phyloP scores from a whole-genome alignment of 1,139 yeast genomes.

The Magnusiomyces magnusii region DNA sequence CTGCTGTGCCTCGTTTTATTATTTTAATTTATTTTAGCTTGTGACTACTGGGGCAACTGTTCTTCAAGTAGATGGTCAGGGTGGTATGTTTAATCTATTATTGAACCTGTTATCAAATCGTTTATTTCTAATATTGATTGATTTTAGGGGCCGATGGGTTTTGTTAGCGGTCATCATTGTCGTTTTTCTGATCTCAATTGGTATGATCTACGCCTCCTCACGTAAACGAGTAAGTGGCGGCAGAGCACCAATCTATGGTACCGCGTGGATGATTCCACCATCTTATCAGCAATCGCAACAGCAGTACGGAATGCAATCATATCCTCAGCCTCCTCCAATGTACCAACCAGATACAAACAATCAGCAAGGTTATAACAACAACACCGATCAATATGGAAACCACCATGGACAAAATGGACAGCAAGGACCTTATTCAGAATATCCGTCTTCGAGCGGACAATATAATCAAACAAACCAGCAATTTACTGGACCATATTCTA shows the following conservation, averaged over 20 bases:
- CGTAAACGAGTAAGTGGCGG: conserved; percentile 55
- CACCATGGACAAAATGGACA: too few relatives aligned
- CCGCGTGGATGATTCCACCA: conserved; percentile 91
- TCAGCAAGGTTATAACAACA: neutral
- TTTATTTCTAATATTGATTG: neutral
- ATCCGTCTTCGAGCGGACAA: too few relatives aligned
- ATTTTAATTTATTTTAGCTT: neutral
- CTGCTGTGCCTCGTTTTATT: neutral
- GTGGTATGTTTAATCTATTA: neutral
- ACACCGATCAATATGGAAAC: too few relatives aligned
- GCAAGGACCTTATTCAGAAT: too few relatives aligned
- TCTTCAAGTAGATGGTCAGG: neutral
- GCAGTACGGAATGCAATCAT: conserved; percentile 38
- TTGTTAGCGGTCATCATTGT: conserved; percentile 42
- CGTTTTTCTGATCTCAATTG: conserved; percentile 45
- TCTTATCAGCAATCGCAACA: conserved; percentile 68
- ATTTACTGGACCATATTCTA: too few relatives aligned
- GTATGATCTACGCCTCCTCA: conserved; percentile 41
- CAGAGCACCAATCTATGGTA: conserved; percentile 64
- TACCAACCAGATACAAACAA: neutral
- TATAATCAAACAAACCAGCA: too few relatives aligned
- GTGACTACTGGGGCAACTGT: neutral
- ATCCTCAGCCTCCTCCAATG: neutral
- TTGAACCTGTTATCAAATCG: too few relatives aligned
- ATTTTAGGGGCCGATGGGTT: conserved; percentile 42